Conservation (phyloP, 2,329 filamentous ascomycete genomes). For the Tolypocladium nubicola region DNA sequence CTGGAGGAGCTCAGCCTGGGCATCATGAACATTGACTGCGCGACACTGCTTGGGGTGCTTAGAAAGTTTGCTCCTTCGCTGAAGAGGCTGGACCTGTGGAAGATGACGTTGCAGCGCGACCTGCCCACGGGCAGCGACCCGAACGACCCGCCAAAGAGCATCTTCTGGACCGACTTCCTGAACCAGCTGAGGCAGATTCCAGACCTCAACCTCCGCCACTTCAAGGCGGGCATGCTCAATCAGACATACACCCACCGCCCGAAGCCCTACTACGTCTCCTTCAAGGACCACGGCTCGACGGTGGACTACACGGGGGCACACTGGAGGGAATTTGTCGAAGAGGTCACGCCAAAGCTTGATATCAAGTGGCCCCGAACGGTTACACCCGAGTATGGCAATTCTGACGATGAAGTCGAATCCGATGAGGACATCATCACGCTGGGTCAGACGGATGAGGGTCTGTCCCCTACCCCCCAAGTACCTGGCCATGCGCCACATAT, state of each 20-base stretch:
- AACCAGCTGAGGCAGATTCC: constrained; percentile 18
- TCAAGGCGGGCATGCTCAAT: constrained; percentile 19
- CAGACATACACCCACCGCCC: constrained; percentile 13
- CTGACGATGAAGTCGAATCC: constrained; percentile 3
- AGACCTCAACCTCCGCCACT: constrained; percentile 19
- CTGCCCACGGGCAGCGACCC: constrained; percentile 2
- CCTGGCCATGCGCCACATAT: not conserved
- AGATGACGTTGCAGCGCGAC: constrained; percentile 19
- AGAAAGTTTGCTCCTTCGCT: constrained; percentile 33
- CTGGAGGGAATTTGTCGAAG: constrained; percentile 22
- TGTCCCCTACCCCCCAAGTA: not conserved
- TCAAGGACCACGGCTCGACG: not conserved
- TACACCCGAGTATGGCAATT: constrained; percentile 5
- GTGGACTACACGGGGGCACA: constrained; percentile 22
- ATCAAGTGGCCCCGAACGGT: constrained; percentile 3
- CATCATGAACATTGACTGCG: constrained; percentile 16
- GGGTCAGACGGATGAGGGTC: not conserved
- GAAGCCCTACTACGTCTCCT: constrained; percentile 6
- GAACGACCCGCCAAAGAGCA: constrained; percentile 7
- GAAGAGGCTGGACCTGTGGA: constrained; percentile 33
- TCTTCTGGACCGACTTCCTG: constrained; percentile 30
- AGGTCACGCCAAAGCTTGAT: constrained; percentile 12
- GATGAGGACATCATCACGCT: not conserved
- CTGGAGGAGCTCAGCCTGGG: constrained; percentile 35
- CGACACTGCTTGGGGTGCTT: constrained; percentile 22